These are phyloP conservation scores for Dichomitus squalens DNA, from an alignment of 1,284 basidiomycete genomes.

Conservation along the genomic window DNA sequence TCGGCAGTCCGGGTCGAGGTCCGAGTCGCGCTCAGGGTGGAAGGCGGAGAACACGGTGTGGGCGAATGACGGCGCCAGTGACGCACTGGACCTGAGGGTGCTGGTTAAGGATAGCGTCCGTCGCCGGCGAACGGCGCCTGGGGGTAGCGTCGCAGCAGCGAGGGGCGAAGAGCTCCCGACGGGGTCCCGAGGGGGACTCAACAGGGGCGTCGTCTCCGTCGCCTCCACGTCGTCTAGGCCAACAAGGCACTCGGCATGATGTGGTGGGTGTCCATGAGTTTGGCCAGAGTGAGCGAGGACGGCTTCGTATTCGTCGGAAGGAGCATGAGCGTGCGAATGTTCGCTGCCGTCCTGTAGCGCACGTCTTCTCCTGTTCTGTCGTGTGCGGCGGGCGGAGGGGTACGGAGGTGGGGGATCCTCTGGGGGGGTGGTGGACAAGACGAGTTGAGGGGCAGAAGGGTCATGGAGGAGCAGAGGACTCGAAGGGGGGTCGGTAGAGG, in stretches of 20 bases:
- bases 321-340: conserved; percentile 33
- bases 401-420: conserved; percentile 70
- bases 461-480: conserved; percentile 12
- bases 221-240: conserved; percentile 27
- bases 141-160: conserved; percentile 16
- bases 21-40: conserved; percentile 43
- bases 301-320: conserved; percentile 34
- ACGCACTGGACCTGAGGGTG: conserved; percentile 46
- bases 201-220: conserved; percentile 46
- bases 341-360: conserved; percentile 24
- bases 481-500: conserved; percentile 13
- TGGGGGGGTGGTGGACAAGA: conserved; percentile 28
- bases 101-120: conserved; percentile 62
- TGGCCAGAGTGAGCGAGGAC: conserved; percentile 1
- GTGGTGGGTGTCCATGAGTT: not conserved
- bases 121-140: conserved; percentile 25
- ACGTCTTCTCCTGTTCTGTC: conserved; percentile 34
- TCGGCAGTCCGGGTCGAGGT: conserved; percentile 37
- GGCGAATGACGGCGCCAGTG: conserved; percentile 61
- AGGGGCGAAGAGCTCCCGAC: conserved; percentile 22
- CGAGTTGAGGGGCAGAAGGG: conserved; percentile 12
- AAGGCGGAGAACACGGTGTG: conserved; percentile 71
- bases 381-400: conserved; percentile 53
- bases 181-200: conserved; percentile 27
- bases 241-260: conserved; percentile 9